Percentiles rank a stretch among this genome's conserved stretches.
These are phyloP conservation scores for Kingdonia uniflora DNA, from an alignment of 164 flowering plant species.

Conservation along the genomic window DNA sequence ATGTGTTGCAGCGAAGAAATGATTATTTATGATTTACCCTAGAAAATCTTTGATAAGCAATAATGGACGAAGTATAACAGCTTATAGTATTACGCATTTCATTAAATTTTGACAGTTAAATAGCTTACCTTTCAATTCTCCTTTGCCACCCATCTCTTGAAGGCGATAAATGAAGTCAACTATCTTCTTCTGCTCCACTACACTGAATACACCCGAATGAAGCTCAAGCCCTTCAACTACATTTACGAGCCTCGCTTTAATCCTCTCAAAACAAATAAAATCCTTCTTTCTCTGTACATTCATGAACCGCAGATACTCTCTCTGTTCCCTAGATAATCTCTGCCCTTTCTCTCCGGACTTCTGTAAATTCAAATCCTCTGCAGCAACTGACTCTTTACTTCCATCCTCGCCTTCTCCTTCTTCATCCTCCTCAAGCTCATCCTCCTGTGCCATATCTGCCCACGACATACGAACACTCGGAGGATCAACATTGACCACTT, in stretches of 20 bases:
- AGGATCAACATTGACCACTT: conserved; percentile 11
- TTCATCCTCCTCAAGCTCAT: conserved; percentile 46
- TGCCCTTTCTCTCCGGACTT: conserved; percentile 22
- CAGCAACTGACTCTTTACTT: conserved; percentile 5
- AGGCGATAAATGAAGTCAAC: conserved; percentile 54
- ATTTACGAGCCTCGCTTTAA: conserved; percentile 56
- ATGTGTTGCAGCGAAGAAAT: too few species aligned
- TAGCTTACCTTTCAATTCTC: conserved; percentile 58
- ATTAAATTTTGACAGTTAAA: not conserved
- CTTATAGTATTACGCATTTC: not conserved
- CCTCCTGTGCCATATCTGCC: conserved; percentile 96
- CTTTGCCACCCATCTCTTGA: conserved; percentile 61
- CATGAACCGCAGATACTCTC: conserved; percentile 62
- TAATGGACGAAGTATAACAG: not conserved
- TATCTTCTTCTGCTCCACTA: conserved; percentile 79
- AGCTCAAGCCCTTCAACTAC: conserved; percentile 83
- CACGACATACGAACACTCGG: conserved; percentile 51
- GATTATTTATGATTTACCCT: too few species aligned
- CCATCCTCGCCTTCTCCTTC: conserved; percentile 21
- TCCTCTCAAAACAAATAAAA: conserved; percentile 62
- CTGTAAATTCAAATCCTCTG: not conserved
- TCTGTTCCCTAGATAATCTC: conserved; percentile 51
- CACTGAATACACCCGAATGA: conserved; percentile 72
- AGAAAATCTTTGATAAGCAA: too few species aligned
- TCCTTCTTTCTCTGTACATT: conserved; percentile 66